phyloP scores from a whole-genome alignment of 2,329 filamentous ascomycete species.

The Hyphodiscus sp. region DNA sequence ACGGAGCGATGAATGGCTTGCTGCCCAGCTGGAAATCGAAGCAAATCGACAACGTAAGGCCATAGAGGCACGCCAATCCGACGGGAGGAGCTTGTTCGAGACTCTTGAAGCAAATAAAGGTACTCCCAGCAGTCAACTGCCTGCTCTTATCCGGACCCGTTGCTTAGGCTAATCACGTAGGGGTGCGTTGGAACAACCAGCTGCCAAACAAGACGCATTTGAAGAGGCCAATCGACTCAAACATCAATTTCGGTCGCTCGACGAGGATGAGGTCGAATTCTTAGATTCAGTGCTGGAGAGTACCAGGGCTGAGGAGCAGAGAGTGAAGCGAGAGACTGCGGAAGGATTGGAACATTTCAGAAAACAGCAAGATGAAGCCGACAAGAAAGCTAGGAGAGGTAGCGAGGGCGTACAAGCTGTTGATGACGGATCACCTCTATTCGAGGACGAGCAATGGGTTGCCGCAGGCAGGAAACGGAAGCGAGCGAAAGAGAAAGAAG shows the following conservation, averaged over 20 bases:
- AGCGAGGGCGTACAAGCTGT: constrained; percentile 10
- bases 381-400: constrained; percentile 25
- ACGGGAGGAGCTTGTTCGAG: constrained; percentile 61
- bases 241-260: constrained; percentile 71
- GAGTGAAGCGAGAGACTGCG: constrained; percentile 48
- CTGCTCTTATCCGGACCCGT: background rate
- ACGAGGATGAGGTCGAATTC: constrained; percentile 75
- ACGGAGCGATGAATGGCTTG: constrained; percentile 31
- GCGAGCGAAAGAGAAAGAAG: constrained; percentile 34
- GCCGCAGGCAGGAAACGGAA: constrained; percentile 34
- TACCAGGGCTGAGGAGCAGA: constrained; percentile 47
- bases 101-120: constrained; percentile 78
- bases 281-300: constrained; percentile 52
- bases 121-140: constrained; percentile 28
- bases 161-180: constrained; percentile 29
- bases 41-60: constrained; percentile 25
- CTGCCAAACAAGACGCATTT: constrained; percentile 75
- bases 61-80: constrained; percentile 35
- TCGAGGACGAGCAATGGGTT: constrained; percentile 31
- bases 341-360: constrained; percentile 51
- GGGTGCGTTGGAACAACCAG: constrained; percentile 36
- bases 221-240: constrained; percentile 65
- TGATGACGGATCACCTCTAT: constrained; percentile 13
- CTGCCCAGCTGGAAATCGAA: constrained; percentile 33
- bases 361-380: constrained; percentile 38